Percentiles rank a stretch among this genome's conserved stretches.
phyloP scores from a whole-genome alignment of 83 land plant genomes.

The Picea engelmannii region DNA sequence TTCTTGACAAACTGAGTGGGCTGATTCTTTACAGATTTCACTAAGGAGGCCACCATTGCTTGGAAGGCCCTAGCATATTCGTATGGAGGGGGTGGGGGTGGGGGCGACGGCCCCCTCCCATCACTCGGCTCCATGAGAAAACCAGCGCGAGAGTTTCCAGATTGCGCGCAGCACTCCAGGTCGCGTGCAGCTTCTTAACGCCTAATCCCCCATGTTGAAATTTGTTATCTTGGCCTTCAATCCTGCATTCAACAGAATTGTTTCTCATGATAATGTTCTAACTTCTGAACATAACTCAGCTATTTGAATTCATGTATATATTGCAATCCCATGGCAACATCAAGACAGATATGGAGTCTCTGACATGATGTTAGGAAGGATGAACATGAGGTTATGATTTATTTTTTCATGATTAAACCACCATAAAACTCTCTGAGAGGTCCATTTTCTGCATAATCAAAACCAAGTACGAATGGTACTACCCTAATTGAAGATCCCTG shows the following conservation, averaged over 20 bases:
- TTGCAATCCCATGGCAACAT: constrained; percentile 16
- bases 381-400: constrained; percentile 50
- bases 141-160: too few species aligned
- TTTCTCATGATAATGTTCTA: constrained; percentile 55
- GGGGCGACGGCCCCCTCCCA: too few species aligned
- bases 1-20: too few species aligned
- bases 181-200: too few species aligned
- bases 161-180: too few species aligned
- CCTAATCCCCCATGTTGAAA: constrained; percentile 31
- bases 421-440: constrained; percentile 64
- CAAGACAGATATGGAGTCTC: constrained; percentile 42
- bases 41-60: too few species aligned
- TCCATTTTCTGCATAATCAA: constrained; percentile 65
- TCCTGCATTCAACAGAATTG: constrained; percentile 55
- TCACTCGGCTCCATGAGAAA: too few species aligned
- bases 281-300: constrained; percentile 58
- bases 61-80: too few species aligned
- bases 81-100: too few species aligned
- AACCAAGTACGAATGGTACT: constrained; percentile 28
- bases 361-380: constrained; percentile 53
- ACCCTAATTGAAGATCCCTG: constrained; percentile 34
- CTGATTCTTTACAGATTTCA: too few species aligned
- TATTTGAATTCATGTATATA: constrained; percentile 51
- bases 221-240: constrained; percentile 61
- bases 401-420: constrained; percentile 49